These are phyloP conservation scores for Aspergillus pseudotamarii DNA, from an alignment of 2,329 filamentous ascomycete genomes.

Conservation along the genomic window DNA sequence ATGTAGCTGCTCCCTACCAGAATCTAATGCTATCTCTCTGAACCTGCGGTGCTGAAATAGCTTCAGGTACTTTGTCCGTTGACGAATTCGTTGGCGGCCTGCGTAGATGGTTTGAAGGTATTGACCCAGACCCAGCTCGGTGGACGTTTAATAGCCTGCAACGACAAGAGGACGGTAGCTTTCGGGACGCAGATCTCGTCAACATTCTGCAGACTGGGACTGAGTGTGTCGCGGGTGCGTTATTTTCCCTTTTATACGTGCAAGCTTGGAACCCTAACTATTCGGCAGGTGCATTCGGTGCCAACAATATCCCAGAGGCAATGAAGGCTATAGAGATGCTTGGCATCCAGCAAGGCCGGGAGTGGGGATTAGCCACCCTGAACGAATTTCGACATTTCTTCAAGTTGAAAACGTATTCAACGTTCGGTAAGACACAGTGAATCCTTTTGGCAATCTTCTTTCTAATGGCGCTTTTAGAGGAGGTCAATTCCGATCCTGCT, in stretches of 20 bases:
- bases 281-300: slow-evolving; percentile 9
- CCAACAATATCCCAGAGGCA: slow-evolving; percentile 4
- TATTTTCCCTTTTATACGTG: background rate
- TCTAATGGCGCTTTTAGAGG: background rate
- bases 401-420: slow-evolving; percentile 11
- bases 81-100: slow-evolving; percentile 4
- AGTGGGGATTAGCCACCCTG: slow-evolving; percentile 6
- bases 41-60: background rate
- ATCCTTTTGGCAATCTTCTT: background rate
- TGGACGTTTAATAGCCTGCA: slow-evolving; percentile 7
- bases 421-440: slow-evolving; percentile 1
- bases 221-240: background rate
- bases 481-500: slow-evolving; percentile 8
- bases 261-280: background rate
- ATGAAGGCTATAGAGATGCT: slow-evolving; percentile 12
- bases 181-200: slow-evolving; percentile 9
- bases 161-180: slow-evolving; percentile 3
- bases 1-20: background rate
- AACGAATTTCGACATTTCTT: slow-evolving; percentile 13
- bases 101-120: background rate
- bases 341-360: slow-evolving; percentile 11
- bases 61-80: background rate
- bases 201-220: slow-evolving; percentile 2
- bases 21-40: background rate
- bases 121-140: background rate